Evolutionary conservation across 257 asterid genomes (phyloP), one percentile per base, ranked within the genome.

Genomic region (Solanum microdontum): DNA sequence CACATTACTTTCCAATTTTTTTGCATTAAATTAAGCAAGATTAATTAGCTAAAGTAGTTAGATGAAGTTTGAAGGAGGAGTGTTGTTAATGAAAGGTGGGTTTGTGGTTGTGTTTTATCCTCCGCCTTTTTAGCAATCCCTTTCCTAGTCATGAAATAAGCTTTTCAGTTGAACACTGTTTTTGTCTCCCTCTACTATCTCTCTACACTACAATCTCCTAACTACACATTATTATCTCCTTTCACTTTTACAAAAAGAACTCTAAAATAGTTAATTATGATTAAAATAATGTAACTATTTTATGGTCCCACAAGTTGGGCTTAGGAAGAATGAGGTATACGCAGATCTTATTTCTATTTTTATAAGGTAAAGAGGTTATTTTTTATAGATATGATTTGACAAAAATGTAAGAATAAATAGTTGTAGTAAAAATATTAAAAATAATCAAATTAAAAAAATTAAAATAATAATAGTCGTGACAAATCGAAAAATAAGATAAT

Each of bases 331-430:
- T 11, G 2, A 66, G 2, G 17, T 11, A 5, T 66, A 24, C 3
- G 0, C 8, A 24, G 0, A 24, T 11, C 1, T 66, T 11, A 66
- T 3, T 6, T n/a, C 2, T 58, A 1, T 19, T 19, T 24, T 64
- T 10, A 0, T 12, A 13, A 28, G 11, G 2, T 68, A 26, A 1
- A 2, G 4, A 26, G 0, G 0, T 2, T 24, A 64, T 24, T 66
- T 66, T 11, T 2, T 0, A 24, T 66, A 66, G 4, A 11, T 1
- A 39, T 62, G 70, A 62, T 62, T 62, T 62, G 70, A n/a, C 12
- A 62, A 0, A 24, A 24, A 1, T 11, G 1, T 28, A 64, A n/a
- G 14, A 64, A 12, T n/a, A n/a, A 62, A 62, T 23, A 64, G 5
- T 64, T 64, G 15, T 8, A 6, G 0, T 24, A n/a, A 64, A 64